These are phyloP conservation scores for Phenoliferia sp. DNA, from an alignment of 1,284 basidiomycete species.

Conservation along the genomic window DNA sequence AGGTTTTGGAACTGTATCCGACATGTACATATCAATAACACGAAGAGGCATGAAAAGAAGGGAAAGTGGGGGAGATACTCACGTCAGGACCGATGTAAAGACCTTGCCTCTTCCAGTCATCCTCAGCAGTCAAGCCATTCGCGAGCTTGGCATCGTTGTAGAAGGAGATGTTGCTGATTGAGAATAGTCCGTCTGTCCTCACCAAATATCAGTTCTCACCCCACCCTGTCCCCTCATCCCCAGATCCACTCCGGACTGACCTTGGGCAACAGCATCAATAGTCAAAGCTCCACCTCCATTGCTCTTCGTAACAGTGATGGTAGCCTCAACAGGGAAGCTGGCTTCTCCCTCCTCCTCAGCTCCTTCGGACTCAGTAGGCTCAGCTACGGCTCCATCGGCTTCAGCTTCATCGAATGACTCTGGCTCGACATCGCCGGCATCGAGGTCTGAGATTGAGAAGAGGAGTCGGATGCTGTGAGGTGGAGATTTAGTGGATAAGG, in stretches of 20 bases:
- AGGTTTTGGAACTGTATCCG: constrained; percentile 74
- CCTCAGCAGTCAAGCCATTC: constrained; percentile 74
- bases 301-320: constrained; percentile 79
- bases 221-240: neutral
- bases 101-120: constrained; percentile 87
- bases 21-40: neutral
- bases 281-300: constrained; percentile 61
- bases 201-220: neutral
- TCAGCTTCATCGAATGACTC: constrained; percentile 46
- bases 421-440: constrained; percentile 44
- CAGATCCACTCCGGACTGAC: constrained; percentile 17
- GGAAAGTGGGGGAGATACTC: constrained; percentile 32
- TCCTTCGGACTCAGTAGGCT: constrained; percentile 28
- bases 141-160: constrained; percentile 70
- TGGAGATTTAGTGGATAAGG: constrained; percentile 18
- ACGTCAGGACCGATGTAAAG: constrained; percentile 88
- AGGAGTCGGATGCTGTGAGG: constrained; percentile 62
- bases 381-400: constrained; percentile 34
- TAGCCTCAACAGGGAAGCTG: constrained; percentile 65
- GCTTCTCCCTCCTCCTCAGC: too few species aligned
- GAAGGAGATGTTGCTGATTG: constrained; percentile 83
- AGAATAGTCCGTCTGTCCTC: constrained; percentile 63
- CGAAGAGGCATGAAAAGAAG: neutral
- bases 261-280: constrained; percentile 71
- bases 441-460: constrained; percentile 77